Evolutionary conservation across 331 rosid genomes (phyloP).

Genomic region (Spiraea crenata): DNA sequence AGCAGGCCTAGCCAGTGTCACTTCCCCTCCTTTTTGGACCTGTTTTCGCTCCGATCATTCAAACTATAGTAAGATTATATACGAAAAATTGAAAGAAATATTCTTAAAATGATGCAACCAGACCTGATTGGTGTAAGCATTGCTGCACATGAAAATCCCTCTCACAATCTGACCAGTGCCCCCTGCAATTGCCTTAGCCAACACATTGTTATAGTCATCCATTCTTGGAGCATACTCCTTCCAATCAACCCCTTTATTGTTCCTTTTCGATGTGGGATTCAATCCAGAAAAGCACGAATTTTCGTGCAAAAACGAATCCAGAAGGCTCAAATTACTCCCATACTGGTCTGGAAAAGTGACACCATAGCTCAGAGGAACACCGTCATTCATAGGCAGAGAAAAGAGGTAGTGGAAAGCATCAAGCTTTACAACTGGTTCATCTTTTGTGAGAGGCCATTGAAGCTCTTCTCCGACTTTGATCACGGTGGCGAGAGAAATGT

Average conservation of each 20-base stretch:
- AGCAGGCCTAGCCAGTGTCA: constrained; percentile 44
- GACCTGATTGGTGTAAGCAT: constrained; percentile 59
- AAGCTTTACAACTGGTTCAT: constrained; percentile 80
- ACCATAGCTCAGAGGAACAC: constrained; percentile 83
- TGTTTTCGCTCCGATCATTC: constrained; percentile 22
- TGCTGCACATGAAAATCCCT: constrained; percentile 79
- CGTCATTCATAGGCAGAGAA: constrained; percentile 67
- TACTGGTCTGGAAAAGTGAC: constrained; percentile 50
- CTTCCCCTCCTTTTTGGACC: constrained; percentile 89
- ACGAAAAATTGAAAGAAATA: no score
- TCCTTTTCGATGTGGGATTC: constrained; percentile 23
- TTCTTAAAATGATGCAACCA: not conserved
- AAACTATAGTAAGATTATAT: not conserved
- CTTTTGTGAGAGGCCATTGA: constrained; percentile 80
- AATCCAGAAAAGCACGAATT: constrained; percentile 61
- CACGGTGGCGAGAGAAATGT: constrained; percentile 55
- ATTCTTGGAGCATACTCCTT: constrained; percentile 78
- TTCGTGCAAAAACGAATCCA: constrained; percentile 62
- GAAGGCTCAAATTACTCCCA: constrained; percentile 36
- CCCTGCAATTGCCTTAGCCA: constrained; percentile 82
- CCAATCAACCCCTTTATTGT: constrained; percentile 57
- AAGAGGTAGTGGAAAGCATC: constrained; percentile 63
- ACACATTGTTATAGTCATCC: constrained; percentile 63
- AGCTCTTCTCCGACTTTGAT: constrained; percentile 68
- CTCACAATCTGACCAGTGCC: constrained; percentile 90